These are phyloP conservation scores for Phylloporus sp. DNA, from an alignment of 768 basidiomycete genomes.

Conservation along the genomic window DNA sequence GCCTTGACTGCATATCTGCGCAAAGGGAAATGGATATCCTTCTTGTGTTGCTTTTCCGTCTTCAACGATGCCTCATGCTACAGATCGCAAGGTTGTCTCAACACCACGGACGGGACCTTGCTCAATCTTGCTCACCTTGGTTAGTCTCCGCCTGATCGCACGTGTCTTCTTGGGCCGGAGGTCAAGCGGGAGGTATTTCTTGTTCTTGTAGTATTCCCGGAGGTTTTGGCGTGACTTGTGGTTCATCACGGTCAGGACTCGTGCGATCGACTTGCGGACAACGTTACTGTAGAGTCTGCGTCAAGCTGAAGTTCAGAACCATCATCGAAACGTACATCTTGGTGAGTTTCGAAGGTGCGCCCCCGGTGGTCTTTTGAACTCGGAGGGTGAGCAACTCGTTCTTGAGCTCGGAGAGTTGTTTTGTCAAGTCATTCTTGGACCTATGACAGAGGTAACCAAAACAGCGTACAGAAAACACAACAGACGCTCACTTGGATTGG, in stretches of 20 bases:
- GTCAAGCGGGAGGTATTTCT: conserved; percentile 96
- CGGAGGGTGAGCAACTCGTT: conserved; percentile 89
- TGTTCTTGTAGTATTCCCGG: conserved; percentile 96
- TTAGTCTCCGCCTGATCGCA: conserved; percentile 93
- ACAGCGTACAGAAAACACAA: neutral
- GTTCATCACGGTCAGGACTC: conserved; percentile 98
- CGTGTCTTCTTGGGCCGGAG: conserved; percentile 97
- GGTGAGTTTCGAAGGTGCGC: conserved; percentile 91
- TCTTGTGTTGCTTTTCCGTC: conserved; percentile 93
- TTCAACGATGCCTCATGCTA: conserved; percentile 82
- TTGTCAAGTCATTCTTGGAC: conserved; percentile 94
- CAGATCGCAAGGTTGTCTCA: conserved; percentile 9
- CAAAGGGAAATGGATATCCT: conserved; percentile 87
- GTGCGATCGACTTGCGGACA: conserved; percentile 98
- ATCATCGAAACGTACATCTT: conserved; percentile 72
- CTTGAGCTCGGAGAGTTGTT: conserved; percentile 93
- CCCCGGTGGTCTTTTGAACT: conserved; percentile 97
- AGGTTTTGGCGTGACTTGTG: conserved; percentile 96
- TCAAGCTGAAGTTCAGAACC: neutral
- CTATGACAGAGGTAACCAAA: conserved; percentile 37
- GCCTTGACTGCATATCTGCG: conserved; percentile 97
- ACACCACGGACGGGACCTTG: neutral
- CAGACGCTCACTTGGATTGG: conserved; percentile 77
- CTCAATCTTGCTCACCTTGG: conserved; percentile 56
- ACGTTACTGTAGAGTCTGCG: conserved; percentile 57